A percentile compares a stretch with the other conserved stretches of the same genome.
Conservation (phyloP, 352 stramenopile species). For the Phytophthora tubulina region DNA sequence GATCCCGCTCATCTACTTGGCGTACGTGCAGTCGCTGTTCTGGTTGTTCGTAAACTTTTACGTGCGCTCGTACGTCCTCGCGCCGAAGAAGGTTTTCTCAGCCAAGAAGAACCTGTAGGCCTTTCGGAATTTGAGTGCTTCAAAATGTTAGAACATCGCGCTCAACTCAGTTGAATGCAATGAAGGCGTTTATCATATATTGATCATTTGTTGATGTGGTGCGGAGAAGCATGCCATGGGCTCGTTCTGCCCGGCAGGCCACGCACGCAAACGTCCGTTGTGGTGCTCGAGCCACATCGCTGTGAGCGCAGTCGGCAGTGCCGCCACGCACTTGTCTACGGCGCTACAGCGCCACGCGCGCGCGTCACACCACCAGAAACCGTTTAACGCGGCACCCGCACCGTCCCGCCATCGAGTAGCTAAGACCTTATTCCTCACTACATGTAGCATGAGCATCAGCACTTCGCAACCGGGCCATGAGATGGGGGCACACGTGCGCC, state of each 20-base stretch:
- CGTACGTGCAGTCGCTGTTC: slow-evolving; percentile 96
- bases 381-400: slow-evolving; percentile 1
- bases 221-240: too few relatives aligned
- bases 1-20: slow-evolving; percentile 89
- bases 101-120: slow-evolving; percentile 40
- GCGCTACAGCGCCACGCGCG: slow-evolving; percentile 29
- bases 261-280: too few relatives aligned
- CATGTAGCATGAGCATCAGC: neutral
- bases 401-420: neutral
- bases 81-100: slow-evolving; percentile 34
- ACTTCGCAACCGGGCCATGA: neutral
- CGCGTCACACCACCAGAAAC: slow-evolving; percentile 28
- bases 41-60: slow-evolving; percentile 97
- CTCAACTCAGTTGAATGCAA: slow-evolving; percentile 5
- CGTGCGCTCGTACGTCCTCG: slow-evolving; percentile 86
- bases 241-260: too few relatives aligned
- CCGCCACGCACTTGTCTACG: slow-evolving; percentile 15
- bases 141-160: slow-evolving; percentile 7
- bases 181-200: neutral
- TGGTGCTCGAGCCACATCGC: too few relatives aligned
- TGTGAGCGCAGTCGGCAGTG: neutral
- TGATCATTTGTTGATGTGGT: neutral
- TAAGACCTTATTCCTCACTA: neutral
- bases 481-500: slow-evolving; percentile 1
- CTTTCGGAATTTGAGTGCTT: neutral